Evolutionary conservation across 257 asterid species (phyloP), one percentile per base, ranked within the genome.

Genomic region (Catharanthus roseus): DNA sequence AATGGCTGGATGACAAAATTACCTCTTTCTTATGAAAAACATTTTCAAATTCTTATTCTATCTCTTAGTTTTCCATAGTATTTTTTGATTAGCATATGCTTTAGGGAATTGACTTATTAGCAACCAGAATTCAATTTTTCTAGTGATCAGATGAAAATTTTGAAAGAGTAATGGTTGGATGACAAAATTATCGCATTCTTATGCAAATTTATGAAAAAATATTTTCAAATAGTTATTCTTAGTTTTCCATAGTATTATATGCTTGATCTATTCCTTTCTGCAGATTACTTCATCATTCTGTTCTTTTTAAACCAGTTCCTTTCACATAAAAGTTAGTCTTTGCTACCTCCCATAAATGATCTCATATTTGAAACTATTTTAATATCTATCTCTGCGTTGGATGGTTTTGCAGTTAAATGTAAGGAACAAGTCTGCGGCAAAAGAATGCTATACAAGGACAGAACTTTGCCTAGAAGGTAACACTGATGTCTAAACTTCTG

Each of bases 371-470:
- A 42, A 44, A 70, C 72, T 69, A n/a, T 57, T 69, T 58, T 81
- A 72, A 60, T 74, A 75, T 51, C 72, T 66, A 66, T 81, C 72
- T 49, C 33, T 71, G 34, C 76, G 70, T 77, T 65, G 70, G 49
- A 65, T 73, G 33, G 13, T 55, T 55, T 41, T 74, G 54, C 82
- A 93, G 98, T 77, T 93, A 79, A 93, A 93, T 71, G 90, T 82
- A 71, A 89, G 99, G 88, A 93, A 91, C 88, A 93, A 91, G 85
- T 87, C 96, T 78, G 96, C 99, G 50, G 91, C 97, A 77, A 89
- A 85, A 81, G 99, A 93, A 81, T 91, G 99, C 83, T 91, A 88
- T 62, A 73, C 78, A 54, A 85, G 99, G 75, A 93, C 99, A 69
- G 96, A 88, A 79, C 67, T 85, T 79, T 89, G 97, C 86, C 82